A percentile compares a stretch with the other conserved stretches of the same genome.
Evolutionary conservation across 257 asterid genomes (phyloP).

Genomic region (Solanum chilense): DNA sequence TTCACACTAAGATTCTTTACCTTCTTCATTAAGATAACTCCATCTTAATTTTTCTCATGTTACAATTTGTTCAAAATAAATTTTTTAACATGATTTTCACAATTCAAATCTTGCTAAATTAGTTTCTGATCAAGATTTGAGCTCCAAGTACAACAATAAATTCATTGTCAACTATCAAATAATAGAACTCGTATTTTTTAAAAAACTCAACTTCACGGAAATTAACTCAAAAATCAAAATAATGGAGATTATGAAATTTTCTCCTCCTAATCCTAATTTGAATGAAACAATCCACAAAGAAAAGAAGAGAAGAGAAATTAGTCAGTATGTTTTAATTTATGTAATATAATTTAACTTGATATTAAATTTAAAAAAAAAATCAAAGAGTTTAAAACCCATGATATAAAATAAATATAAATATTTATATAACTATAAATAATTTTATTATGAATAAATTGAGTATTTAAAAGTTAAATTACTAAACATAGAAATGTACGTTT

Average conservation of each 20-base stretch:
- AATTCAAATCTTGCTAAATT: not conserved
- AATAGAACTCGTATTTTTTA: not conserved
- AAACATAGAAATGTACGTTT: too few relatives aligned
- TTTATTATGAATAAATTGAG: too few relatives aligned
- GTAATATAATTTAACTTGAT: too few relatives aligned
- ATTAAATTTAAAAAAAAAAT: too few relatives aligned
- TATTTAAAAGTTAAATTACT: not conserved
- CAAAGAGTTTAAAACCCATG: not conserved
- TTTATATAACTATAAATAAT: too few relatives aligned
- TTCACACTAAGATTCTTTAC: not conserved
- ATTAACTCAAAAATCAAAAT: too few relatives aligned
- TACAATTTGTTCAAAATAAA: not conserved
- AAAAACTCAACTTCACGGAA: not conserved
- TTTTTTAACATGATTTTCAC: not conserved
- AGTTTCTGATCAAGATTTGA: not conserved
- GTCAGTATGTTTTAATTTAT: too few relatives aligned
- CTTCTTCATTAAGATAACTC: not conserved
- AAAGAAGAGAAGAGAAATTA: not conserved
- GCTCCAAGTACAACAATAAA: not conserved
- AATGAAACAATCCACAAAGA: not conserved
- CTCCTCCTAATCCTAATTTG: not conserved
- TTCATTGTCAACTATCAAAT: not conserved
- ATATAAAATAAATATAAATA: too few relatives aligned
- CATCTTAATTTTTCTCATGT: not conserved
- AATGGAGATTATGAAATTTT: not conserved